Percentiles rank a stretch among this genome's conserved stretches.
Evolutionary conservation across 441 rosid species (phyloP).

Genomic region (Kokia cookei): DNA sequence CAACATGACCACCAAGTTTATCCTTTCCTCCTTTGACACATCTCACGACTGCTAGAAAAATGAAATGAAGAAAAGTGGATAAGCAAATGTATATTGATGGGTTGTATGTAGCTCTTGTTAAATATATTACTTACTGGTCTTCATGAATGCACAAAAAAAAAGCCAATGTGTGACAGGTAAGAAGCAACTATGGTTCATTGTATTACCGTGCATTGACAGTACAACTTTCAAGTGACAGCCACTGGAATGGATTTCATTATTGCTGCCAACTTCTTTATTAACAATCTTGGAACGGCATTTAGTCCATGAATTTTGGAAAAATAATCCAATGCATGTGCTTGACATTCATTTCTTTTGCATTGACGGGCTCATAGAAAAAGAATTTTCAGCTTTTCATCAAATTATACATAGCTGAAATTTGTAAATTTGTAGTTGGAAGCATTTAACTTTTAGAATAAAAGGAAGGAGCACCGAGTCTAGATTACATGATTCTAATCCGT

Average conservation of each 20-base stretch:
- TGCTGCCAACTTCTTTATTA: not conserved
- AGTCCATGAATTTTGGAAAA: not conserved
- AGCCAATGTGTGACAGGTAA: not conserved
- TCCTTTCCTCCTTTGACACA: not conserved
- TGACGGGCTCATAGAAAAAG: not conserved
- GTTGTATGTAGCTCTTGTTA: not conserved
- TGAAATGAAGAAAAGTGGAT: conserved; percentile 14
- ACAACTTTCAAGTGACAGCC: not conserved
- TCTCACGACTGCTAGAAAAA: not conserved
- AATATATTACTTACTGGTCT: conserved; percentile 5
- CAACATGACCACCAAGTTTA: conserved; percentile 19
- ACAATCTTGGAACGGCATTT: not conserved
- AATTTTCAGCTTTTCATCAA: not conserved
- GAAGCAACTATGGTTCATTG: not conserved
- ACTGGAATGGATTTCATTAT: not conserved
- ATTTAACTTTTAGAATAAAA: not conserved
- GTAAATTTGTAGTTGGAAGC: not conserved
- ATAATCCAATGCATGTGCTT: not conserved
- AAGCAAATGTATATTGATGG: conserved; percentile 1
- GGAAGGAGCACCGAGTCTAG: not conserved
- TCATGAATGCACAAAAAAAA: conserved; percentile 3
- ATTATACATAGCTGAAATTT: not conserved
- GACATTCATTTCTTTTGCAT: not conserved
- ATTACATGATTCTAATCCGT: not conserved
- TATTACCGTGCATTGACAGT: not conserved